Evolutionary conservation across 225 moss, liverwort and hornwort genomes (phyloP).

Genomic region (Pseudisothecium myosuroides): DNA sequence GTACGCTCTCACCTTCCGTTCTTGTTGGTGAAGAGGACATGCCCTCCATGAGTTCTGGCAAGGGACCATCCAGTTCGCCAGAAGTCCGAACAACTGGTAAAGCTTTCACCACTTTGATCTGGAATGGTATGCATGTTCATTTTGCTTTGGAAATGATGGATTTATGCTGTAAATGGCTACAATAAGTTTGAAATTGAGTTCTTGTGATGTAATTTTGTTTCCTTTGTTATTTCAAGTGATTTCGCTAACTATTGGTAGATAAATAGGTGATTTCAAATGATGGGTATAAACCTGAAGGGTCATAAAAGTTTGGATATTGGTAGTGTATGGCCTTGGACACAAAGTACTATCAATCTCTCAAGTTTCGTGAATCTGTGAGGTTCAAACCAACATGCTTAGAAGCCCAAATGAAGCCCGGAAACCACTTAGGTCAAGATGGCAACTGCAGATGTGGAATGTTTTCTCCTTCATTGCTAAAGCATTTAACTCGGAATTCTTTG

Average conservation of each 20-base stretch:
- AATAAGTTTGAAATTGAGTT: neutral
- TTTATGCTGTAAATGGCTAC: neutral
- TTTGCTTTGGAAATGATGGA: neutral
- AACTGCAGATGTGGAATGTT: accelerated
- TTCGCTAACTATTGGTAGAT: neutral
- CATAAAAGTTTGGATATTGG: neutral
- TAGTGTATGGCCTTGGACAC: neutral
- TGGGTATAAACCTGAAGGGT: too few species aligned
- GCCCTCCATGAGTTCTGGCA: neutral
- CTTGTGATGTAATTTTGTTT: accelerated
- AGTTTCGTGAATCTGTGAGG: neutral
- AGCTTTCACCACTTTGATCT: neutral
- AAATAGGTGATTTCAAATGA: neutral
- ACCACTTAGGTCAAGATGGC: accelerated
- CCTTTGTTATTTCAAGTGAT: neutral
- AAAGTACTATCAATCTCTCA: neutral
- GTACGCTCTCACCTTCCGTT: neutral
- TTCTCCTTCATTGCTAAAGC: neutral
- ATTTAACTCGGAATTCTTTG: neutral
- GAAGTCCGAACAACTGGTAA: neutral
- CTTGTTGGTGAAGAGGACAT: neutral
- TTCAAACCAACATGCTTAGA: neutral
- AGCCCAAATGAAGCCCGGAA: accelerated
- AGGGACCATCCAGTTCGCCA: neutral
- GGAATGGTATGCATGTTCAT: neutral